phyloP scores from a whole-genome alignment of 768 basidiomycete genomes.

The Mycena alexandri region DNA sequence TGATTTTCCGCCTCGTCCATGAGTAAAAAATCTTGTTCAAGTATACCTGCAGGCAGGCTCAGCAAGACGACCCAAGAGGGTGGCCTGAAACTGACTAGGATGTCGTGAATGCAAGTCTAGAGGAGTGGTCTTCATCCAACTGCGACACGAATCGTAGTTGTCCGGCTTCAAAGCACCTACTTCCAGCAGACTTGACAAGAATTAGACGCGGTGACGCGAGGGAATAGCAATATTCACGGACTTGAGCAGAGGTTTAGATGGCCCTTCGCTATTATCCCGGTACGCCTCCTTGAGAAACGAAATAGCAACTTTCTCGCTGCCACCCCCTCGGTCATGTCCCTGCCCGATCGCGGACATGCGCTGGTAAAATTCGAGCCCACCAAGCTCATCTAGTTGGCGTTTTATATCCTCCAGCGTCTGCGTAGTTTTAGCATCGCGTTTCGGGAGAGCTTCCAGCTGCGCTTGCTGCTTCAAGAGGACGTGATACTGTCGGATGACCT shows the following conservation, averaged over 20 bases:
- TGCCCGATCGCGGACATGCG: constrained; percentile 88
- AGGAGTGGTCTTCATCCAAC: constrained; percentile 81
- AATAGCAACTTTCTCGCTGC: constrained; percentile 85
- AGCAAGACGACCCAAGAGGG: background rate
- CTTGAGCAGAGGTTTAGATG: constrained; percentile 51
- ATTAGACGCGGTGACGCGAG: constrained; percentile 7
- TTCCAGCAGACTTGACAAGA: constrained; percentile 77
- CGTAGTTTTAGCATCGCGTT: constrained; percentile 40
- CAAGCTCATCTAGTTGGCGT: constrained; percentile 72
- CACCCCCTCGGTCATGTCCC: constrained; percentile 85
- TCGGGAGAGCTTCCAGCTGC: constrained; percentile 55
- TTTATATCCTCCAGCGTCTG: constrained; percentile 66
- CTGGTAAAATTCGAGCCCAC: constrained; percentile 87
- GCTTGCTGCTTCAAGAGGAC: constrained; percentile 78
- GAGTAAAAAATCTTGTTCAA: constrained; percentile 88
- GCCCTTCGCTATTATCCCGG: constrained; percentile 41
- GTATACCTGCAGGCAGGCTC: constrained; percentile 55
- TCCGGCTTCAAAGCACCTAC: constrained; percentile 90
- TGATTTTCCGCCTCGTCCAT: constrained; percentile 65
- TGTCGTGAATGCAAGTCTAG: constrained; percentile 91
- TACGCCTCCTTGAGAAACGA: constrained; percentile 76
- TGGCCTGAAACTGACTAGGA: constrained; percentile 51
- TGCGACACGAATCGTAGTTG: constrained; percentile 74
- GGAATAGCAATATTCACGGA: constrained; percentile 39
- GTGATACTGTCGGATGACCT: constrained; percentile 85